Evolutionary conservation across 73 alveolate species (phyloP), one percentile per base, ranked within the genome.

Genomic region (Paramecium caudatum): DNA sequence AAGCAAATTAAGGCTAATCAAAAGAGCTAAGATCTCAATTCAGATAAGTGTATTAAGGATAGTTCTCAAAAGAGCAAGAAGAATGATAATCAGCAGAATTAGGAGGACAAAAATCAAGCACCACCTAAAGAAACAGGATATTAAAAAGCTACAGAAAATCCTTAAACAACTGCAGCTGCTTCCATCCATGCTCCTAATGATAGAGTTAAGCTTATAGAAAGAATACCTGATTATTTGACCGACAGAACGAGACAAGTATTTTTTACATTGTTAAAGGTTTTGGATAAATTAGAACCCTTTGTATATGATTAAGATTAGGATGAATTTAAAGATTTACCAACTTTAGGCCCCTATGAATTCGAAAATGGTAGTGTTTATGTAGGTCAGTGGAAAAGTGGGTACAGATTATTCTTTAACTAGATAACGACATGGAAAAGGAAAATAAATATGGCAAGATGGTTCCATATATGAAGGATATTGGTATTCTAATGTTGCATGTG

Each of bases 381-480:
- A 68, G 99, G 99, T 1, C 92, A 96, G 70, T 96, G 99, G 99
- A 92, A 94, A 15, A 43, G 86, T 41, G 93, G 95, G 61, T 55
- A 74, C 47, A 13, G 10, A 5, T 82, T 86, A 63, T 30, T 2
- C 0, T 17, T 4, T 23, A 95, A 83, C 15, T 41, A 55, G 96
- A 81, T 70, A 92, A 55, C 50, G 96, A 50, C 97, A 94, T 82
- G 99, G 99, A n/a, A 87, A 98, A 37, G 99, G 99, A 33, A 88
- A 82, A 61, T 86, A 95, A 88, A 27, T 90, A 8, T 96, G 97
- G 97, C 48, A 46, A 21, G 99, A 96, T 94, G 99, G 98, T 5
- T 82, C 96, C 0, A 69, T 91, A 55, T 96, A 96, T 95, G 96
- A 95, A 50, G 99, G 99, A 3, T 95, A 96, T 91, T 96, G 98